These are phyloP conservation scores for Phoma sp. DNA, from an alignment of 2,329 filamentous ascomycete genomes.

Conservation along the genomic window DNA sequence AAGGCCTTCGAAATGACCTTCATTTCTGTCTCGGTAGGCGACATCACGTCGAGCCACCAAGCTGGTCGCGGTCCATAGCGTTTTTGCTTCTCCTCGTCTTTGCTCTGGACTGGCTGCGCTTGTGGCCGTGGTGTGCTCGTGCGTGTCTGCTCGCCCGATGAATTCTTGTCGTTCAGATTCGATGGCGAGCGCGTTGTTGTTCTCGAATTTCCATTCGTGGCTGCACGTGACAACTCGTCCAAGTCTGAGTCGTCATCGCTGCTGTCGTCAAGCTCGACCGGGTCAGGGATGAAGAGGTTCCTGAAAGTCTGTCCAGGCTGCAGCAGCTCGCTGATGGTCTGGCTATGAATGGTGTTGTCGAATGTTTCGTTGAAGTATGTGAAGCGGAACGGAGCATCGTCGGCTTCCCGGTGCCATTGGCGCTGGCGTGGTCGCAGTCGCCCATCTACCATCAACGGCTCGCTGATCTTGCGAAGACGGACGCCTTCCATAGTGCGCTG, in stretches of 20 bases:
- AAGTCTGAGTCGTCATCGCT: conserved; percentile 69
- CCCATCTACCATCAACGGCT: conserved; percentile 90
- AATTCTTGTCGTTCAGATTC: conserved; percentile 41
- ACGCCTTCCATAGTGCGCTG: conserved; percentile 77
- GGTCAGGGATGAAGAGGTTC: conserved; percentile 90
- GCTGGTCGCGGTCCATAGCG: conserved; percentile 79
- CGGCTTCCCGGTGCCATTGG: conserved; percentile 84
- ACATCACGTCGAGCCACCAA: conserved; percentile 95
- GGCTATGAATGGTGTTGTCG: conserved; percentile 92
- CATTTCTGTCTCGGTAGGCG: conserved; percentile 94
- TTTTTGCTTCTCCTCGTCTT: conserved; percentile 37
- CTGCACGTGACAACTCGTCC: conserved; percentile 42
- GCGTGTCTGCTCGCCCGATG: conserved; percentile 53
- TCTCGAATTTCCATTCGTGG: conserved; percentile 37
- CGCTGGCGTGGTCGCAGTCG: conserved; percentile 78
- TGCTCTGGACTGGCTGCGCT: conserved; percentile 22
- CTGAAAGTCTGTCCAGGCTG: conserved; percentile 83
- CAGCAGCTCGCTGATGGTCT: conserved; percentile 90
- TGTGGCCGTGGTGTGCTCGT: conserved; percentile 60
- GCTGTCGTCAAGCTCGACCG: conserved; percentile 67
- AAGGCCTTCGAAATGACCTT: conserved; percentile 90
- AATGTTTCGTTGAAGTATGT: conserved; percentile 99
- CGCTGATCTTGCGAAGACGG: conserved; percentile 87
- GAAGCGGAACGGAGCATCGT: conserved; percentile 91
- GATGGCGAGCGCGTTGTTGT: conserved; percentile 32